Evolutionary conservation across 345 rosid species (phyloP).

Genomic region (Tarenaya hassleriana): DNA sequence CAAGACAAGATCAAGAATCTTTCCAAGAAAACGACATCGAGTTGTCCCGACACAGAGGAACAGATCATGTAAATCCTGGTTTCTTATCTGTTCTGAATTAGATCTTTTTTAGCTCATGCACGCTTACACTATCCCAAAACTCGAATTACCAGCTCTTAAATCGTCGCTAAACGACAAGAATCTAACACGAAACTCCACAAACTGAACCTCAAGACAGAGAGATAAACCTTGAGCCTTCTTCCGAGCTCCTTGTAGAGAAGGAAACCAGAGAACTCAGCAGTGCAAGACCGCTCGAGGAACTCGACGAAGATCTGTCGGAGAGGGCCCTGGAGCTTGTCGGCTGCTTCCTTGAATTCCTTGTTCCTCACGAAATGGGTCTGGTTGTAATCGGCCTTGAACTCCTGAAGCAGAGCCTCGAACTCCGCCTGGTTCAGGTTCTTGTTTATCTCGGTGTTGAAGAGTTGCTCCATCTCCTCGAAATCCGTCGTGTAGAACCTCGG

Average conservation of each 20-base stretch:
- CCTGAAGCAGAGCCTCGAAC: conserved; percentile 85
- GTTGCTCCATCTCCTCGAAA: conserved; percentile 96
- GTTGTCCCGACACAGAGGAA: too few relatives aligned
- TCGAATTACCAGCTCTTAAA: too few relatives aligned
- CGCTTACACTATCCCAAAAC: too few relatives aligned
- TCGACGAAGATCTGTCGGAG: conserved; percentile 88
- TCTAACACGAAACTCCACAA: too few relatives aligned
- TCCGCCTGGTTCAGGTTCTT: conserved; percentile 78
- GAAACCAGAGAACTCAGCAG: conserved; percentile 98
- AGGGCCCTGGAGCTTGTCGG: conserved; percentile 85
- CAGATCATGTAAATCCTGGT: too few relatives aligned
- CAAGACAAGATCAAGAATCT: too few relatives aligned
- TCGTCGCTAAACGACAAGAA: too few relatives aligned
- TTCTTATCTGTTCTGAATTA: too few relatives aligned
- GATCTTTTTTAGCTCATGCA: too few relatives aligned
- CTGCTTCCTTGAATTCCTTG: conserved; percentile 99
- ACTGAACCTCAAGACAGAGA: too few relatives aligned
- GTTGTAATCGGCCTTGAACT: conserved; percentile 94
- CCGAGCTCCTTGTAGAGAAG: conserved; percentile 99
- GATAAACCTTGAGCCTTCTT: conserved; percentile 99
- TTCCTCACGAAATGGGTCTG: conserved; percentile 95
- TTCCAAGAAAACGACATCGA: too few relatives aligned
- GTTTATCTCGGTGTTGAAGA: conserved; percentile 91
- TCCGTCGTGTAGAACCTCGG: conserved; percentile 97
- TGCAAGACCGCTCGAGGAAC: conserved; percentile 95